Base-by-base conservation (phyloP, 257 asterid species). In the Gynochthodes officinalis region DNA sequence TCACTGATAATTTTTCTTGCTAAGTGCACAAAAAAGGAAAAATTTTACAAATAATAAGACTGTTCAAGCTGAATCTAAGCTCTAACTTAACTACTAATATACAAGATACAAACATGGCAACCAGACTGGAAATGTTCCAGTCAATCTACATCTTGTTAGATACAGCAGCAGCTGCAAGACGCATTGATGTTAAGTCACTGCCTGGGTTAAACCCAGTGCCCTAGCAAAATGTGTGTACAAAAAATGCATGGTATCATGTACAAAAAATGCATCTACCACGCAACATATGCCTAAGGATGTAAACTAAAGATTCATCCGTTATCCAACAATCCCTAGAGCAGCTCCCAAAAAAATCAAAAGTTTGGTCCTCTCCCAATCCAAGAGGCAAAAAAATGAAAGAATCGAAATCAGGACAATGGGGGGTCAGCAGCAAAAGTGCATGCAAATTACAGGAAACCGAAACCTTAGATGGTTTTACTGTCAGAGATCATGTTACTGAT, bases 371-470 rank as follows among this genome's bases (percentile, higher is more conserved):
- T 70, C 80, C 80, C 75, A 75, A 43, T 70, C 54, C 37, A 71
- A 62, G 81, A 70, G 84, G 66, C 77, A 50, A 2, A 49, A 85
- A 82, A 87, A 83, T 87, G 80, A 87, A 89, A 81, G 91, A 89
- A 89, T 89, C 84, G 54, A 85, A 81, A 86, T 66, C 80, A 67
- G 70, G 75, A 75, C 78, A 70, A 57, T 37, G 18, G 21, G 69
- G 80, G 86, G 89, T 86, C 85, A 87, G 93, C 85, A 77, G 85
- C 84, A 76, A 70, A 73, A 48, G 64, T 66, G 79, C 67, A 64
- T 46, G 61, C 75, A 7, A 48, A 66, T 54, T 68, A 74, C 66
- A 62, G 57, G 63, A 70, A 58, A 49, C 48, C 55, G 63, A 66
- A 74, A 71, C 57, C 67, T 73, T 49, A 75, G 32, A 62, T 60